Percentiles rank a stretch among this genome's conserved stretches.
Evolutionary conservation across 2,329 filamentous ascomycete genomes (phyloP).

Genomic region (Penicillium sp.): DNA sequence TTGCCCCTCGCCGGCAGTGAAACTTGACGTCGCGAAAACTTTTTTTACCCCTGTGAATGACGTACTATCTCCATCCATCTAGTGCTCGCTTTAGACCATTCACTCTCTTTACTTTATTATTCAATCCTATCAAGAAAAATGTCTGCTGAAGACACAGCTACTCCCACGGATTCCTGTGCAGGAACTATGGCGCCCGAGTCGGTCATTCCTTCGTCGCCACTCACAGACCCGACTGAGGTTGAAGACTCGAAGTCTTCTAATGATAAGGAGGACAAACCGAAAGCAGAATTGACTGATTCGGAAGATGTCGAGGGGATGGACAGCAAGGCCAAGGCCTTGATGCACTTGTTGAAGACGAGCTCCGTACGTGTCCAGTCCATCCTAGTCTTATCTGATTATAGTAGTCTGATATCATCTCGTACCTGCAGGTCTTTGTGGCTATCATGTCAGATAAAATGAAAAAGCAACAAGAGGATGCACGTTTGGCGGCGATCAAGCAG

Average conservation of each 20-base stretch:
- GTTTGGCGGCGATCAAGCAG: constrained; percentile 35
- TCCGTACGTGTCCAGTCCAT: constrained; percentile 31
- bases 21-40: neutral
- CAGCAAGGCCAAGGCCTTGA: constrained; percentile 44
- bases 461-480: constrained; percentile 46
- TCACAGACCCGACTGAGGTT: constrained; percentile 17
- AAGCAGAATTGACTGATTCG: constrained; percentile 25
- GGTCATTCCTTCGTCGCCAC: constrained; percentile 32
- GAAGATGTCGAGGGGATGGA: constrained; percentile 43
- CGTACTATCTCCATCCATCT: neutral
- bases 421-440: constrained; percentile 45
- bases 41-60: constrained; percentile 1
- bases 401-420: neutral
- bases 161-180: constrained; percentile 25
- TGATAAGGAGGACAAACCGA: constrained; percentile 16
- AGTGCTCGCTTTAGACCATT: neutral
- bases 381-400: neutral
- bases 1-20: neutral
- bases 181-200: constrained; percentile 29
- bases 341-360: constrained; percentile 47
- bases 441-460: constrained; percentile 53
- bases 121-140: constrained; percentile 13
- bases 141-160: constrained; percentile 27
- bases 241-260: constrained; percentile 8
- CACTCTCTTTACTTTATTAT: neutral